Evolutionary conservation across 1,139 yeast species (phyloP), one percentile per base, ranked within the genome.

Genomic region (Taphrina betulina): DNA sequence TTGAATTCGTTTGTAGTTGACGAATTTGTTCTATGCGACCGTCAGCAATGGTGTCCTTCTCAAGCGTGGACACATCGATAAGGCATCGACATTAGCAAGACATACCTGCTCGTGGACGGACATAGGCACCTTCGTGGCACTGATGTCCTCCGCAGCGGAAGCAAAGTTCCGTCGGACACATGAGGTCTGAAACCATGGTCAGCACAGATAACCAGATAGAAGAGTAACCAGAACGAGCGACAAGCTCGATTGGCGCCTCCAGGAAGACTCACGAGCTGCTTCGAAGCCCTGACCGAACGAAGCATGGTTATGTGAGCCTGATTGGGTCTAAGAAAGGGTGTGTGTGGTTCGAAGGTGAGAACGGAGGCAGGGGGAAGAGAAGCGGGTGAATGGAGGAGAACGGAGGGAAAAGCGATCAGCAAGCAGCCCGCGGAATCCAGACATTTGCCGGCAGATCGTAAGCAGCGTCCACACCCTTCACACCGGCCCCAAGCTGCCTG

Each of bases 1-100:
- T 75, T 68, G 65, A 63, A 61, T 44, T n/a, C 44, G 46, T 26
- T 53, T 43, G 48, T 61, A 61, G 57, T 57, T 51, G 40, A 58
- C 58, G 34, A 40, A 58, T 22, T 45, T 50, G 36, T 40, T 44
- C 57, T 52, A 16, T 16, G 16, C 19, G 24, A 10, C 22, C 29
- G 33, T 38, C 44, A 16, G 31, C 24, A 14, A 23, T 19, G 33
- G 29, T 24, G n/a, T n/a, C n/a, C n/a, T 37, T 10, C 41, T 16
- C 8, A 28, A 28, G 8, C 8, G n/a, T 28, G 31, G 41, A 37
- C 41, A 8, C n/a, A n/a, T n/a, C n/a, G n/a, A n/a, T n/a, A 16
- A 5, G 26, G n/a, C 41, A 17, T n/a, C 24, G 8, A 7, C 17
- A 36, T 10, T 10, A 28, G 2, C 31, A 17, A 23, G 29, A 17